A percentile compares a stretch with the other conserved stretches of the same genome.
Evolutionary conservation across 2,329 filamentous ascomycete genomes (phyloP).

Genomic region (Aspergillus pseudoterreus): DNA sequence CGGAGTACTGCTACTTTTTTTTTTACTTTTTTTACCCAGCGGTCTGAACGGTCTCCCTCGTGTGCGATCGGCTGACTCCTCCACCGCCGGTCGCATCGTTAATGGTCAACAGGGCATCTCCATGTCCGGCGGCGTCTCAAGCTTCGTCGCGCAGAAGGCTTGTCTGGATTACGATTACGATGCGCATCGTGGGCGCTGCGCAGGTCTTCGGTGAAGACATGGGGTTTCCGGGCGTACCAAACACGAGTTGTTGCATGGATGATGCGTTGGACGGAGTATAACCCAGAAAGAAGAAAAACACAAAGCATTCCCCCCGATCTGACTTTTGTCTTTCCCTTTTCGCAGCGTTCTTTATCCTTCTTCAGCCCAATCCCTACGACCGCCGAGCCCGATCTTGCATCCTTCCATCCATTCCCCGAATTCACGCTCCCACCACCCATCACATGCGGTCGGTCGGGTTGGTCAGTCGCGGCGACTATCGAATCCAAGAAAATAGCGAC

Average conservation of each 20-base stretch:
- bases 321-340: too few relatives aligned
- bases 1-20: background rate
- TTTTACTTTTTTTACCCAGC: background rate
- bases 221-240: background rate
- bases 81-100: background rate
- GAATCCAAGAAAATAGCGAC: background rate
- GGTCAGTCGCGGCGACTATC: background rate
- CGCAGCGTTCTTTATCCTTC: too few relatives aligned
- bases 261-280: background rate
- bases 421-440: background rate
- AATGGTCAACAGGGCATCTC: conserved; percentile 5
- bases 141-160: conserved; percentile 17
- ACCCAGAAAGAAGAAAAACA: background rate
- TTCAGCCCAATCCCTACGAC: too few relatives aligned
- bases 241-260: background rate
- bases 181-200: background rate
- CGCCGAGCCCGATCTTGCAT: too few relatives aligned
- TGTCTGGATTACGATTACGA: conserved; percentile 10
- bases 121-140: conserved; percentile 6
- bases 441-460: background rate
- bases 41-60: background rate
- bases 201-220: background rate
- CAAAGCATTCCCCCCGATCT: background rate
- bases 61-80: conserved; percentile 8
- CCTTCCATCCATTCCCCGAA: background rate